Conservation (phyloP, 441 rosid genomes). For the Erysimum cheiri region DNA sequence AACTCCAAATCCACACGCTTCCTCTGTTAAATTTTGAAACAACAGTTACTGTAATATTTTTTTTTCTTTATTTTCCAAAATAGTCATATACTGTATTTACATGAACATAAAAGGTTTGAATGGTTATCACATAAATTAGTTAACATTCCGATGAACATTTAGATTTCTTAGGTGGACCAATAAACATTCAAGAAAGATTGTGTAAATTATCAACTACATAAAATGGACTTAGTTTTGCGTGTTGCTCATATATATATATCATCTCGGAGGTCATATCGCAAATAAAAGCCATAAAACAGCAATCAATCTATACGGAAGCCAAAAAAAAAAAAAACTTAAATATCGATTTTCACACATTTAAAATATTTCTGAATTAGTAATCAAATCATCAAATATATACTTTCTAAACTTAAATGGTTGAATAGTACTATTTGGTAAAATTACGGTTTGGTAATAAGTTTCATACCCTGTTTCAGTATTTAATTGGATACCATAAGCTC, state of each 20-base stretch:
- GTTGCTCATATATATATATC: conserved; percentile 6
- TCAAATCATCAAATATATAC: conserved; percentile 3
- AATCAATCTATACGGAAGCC: not conserved
- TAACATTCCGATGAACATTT: not conserved
- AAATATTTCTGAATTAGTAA: not conserved
- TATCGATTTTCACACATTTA: not conserved
- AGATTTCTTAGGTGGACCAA: no score
- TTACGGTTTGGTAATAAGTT: no score
- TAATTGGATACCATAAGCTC: conserved; percentile 15
- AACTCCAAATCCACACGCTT: conserved; percentile 40
- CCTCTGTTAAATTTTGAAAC: conserved; percentile 24
- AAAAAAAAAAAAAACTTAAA: not conserved
- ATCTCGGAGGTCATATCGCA: conserved; percentile 23
- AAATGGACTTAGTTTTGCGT: conserved; percentile 9
- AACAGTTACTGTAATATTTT: not conserved
- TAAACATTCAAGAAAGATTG: not conserved
- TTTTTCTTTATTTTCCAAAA: not conserved
- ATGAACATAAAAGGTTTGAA: not conserved
- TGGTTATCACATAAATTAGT: not conserved
- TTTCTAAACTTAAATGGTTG: conserved; percentile 1
- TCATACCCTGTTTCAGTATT: not conserved
- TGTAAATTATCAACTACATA: not conserved
- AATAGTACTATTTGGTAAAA: not conserved
- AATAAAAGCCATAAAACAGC: not conserved
- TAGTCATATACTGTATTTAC: not conserved